These are phyloP conservation scores for Atkinsonella hypoxylon DNA, from an alignment of 2,329 filamentous ascomycete species.

Conservation along the genomic window DNA sequence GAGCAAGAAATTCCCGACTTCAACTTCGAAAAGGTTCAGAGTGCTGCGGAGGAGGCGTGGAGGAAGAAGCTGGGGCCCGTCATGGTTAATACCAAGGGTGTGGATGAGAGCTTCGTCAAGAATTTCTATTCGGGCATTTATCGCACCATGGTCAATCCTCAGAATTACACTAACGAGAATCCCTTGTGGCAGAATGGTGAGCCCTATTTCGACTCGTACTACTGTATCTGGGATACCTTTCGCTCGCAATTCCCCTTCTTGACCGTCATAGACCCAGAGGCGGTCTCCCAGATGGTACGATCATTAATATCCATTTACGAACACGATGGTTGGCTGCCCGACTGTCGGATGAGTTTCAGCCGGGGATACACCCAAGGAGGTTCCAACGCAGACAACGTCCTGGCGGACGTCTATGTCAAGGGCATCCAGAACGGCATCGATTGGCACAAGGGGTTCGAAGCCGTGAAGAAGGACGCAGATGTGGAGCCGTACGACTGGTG, in stretches of 20 bases:
- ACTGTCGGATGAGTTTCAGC: conserved; percentile 65
- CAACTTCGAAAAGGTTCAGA: conserved; percentile 44
- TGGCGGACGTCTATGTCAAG: conserved; percentile 58
- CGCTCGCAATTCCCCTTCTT: conserved; percentile 58
- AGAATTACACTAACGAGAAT: conserved; percentile 65
- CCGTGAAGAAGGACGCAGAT: conserved; percentile 61
- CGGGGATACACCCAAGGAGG: conserved; percentile 66
- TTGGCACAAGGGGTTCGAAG: conserved; percentile 58
- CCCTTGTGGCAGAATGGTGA: conserved; percentile 52
- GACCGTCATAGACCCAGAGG: conserved; percentile 52
- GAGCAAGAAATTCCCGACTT: conserved; percentile 58
- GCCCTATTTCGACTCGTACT: conserved; percentile 66
- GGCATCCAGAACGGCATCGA: conserved; percentile 47
- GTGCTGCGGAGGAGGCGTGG: conserved; percentile 46
- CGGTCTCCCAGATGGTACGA: conserved; percentile 54
- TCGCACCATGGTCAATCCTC: conserved; percentile 58
- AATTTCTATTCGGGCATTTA: conserved; percentile 65
- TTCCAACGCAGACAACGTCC: conserved; percentile 58
- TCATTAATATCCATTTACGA: conserved; percentile 61
- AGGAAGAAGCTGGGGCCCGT: conserved; percentile 47
- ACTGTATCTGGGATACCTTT: conserved; percentile 66
- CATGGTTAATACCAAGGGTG: conserved; percentile 37
- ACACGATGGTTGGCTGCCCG: conserved; percentile 59
- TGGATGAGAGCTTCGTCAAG: conserved; percentile 41
- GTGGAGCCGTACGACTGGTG: conserved; percentile 59